Evolutionary conservation across 208 protist species (phyloP).

Genomic region (Vickermania spadyakhi): DNA sequence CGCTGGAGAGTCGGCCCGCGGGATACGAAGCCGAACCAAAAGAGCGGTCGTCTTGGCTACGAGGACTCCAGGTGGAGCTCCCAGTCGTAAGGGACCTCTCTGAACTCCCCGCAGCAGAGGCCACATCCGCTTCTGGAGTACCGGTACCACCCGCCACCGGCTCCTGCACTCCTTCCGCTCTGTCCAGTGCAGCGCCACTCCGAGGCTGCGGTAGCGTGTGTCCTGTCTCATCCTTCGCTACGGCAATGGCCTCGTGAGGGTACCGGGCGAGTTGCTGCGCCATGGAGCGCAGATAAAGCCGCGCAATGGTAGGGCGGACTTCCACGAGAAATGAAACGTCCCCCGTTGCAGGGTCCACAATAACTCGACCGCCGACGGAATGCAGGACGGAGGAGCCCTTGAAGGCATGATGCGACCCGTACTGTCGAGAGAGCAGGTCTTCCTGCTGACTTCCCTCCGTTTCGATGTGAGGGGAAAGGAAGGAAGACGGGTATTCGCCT

Average conservation of each 20-base stretch:
- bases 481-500: background rate
- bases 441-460: too few species aligned
- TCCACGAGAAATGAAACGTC: slow-evolving; percentile 37
- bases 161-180: background rate
- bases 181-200: background rate
- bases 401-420: background rate
- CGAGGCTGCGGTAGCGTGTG: background rate
- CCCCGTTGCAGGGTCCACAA: background rate
- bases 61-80: background rate
- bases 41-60: background rate
- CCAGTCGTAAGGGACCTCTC: background rate
- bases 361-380: background rate
- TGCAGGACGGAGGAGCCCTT: background rate
- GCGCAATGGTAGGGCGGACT: slow-evolving; percentile 65
- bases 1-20: background rate
- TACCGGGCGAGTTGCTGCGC: slow-evolving; percentile 8
- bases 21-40: background rate
- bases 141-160: background rate
- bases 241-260: slow-evolving; percentile 16
- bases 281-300: slow-evolving; percentile 51
- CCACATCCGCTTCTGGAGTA: too few species aligned
- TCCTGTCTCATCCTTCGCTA: background rate
- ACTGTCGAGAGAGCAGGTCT: background rate
- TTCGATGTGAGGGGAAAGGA: background rate
- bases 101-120: too few species aligned